phyloP scores from a whole-genome alignment of 306 rosid genomes.

The Lithocarpus polystachyus region DNA sequence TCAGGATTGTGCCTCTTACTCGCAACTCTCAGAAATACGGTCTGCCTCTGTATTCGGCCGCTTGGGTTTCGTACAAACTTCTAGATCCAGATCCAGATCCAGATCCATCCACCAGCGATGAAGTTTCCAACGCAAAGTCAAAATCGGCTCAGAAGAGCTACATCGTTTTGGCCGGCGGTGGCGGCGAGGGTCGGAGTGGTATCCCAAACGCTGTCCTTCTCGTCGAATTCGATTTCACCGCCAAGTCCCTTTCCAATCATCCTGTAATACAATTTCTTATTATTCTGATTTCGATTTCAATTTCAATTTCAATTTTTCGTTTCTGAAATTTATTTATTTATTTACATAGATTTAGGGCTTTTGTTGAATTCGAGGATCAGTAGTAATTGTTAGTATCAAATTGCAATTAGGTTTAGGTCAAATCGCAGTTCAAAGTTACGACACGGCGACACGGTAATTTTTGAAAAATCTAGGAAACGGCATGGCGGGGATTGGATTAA shows the following conservation, averaged over 20 bases:
- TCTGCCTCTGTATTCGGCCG: conserved; percentile 69
- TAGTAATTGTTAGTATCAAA: neutral
- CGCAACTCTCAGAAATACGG: conserved; percentile 51
- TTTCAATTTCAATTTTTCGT: neutral
- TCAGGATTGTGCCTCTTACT: too few species aligned
- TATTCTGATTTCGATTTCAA: neutral
- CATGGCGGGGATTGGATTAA: too few species aligned
- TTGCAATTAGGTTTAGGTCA: neutral
- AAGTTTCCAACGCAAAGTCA: conserved; percentile 27
- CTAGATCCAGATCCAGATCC: neutral
- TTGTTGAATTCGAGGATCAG: neutral
- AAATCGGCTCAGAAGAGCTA: conserved; percentile 24
- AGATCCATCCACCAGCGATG: conserved; percentile 31
- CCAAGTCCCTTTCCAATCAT: conserved; percentile 55
- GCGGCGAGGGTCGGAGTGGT: conserved; percentile 87
- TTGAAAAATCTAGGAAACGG: too few species aligned
- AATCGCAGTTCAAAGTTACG: neutral
- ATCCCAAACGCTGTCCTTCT: conserved; percentile 69
- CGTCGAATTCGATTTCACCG: conserved; percentile 46
- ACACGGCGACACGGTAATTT: neutral
- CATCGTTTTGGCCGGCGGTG: conserved; percentile 76
- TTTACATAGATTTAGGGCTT: neutral
- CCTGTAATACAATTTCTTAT: conserved; percentile 39
- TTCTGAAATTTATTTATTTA: neutral
- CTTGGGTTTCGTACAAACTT: conserved; percentile 51